Evolutionary conservation across 495 filamentous ascomycete species (phyloP).

Genomic region (Saxophila tyrrhenica): DNA sequence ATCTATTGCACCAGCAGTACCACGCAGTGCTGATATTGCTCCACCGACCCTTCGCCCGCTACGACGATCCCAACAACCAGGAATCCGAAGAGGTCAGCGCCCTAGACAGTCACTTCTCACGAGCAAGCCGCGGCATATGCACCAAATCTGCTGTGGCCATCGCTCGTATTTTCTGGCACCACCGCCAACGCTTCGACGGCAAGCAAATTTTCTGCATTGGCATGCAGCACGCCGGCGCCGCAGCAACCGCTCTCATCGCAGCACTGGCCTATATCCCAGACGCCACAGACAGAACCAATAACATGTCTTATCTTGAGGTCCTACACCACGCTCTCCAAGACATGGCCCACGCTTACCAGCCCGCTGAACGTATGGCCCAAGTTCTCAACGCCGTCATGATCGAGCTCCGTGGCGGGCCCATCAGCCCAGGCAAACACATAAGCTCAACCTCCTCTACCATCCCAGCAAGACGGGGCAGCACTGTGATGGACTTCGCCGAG

Average conservation of each 20-base stretch:
- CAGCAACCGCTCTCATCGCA: slow-evolving; percentile 41
- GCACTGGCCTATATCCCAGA: slow-evolving; percentile 40
- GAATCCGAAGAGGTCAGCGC: slow-evolving; percentile 23
- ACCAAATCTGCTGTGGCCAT: slow-evolving; percentile 42
- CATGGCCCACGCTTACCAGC: slow-evolving; percentile 27
- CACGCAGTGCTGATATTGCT: slow-evolving; percentile 40
- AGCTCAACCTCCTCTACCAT: slow-evolving; percentile 16
- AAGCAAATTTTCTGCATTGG: slow-evolving; percentile 34
- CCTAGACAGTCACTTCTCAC: slow-evolving; percentile 32
- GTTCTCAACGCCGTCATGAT: slow-evolving; percentile 27
- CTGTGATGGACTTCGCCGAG: slow-evolving; percentile 12
- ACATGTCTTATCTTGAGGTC: slow-evolving; percentile 29
- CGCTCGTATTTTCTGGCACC: slow-evolving; percentile 41
- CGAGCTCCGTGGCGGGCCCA: slow-evolving; percentile 23
- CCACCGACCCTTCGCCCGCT: slow-evolving; percentile 39
- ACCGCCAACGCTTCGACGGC: slow-evolving; percentile 39
- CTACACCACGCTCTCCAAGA: slow-evolving; percentile 25
- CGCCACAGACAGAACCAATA: slow-evolving; percentile 24
- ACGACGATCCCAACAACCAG: slow-evolving; percentile 25
- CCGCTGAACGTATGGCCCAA: slow-evolving; percentile 27
- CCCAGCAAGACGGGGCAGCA: slow-evolving; percentile 23
- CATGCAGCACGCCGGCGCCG: slow-evolving; percentile 42
- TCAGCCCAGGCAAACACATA: slow-evolving; percentile 1
- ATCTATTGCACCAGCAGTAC: slow-evolving; percentile 44
- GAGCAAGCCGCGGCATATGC: slow-evolving; percentile 36